Conservation (phyloP, 1,139 yeast genomes). For the Spencermartinsiella ligniputridi region DNA sequence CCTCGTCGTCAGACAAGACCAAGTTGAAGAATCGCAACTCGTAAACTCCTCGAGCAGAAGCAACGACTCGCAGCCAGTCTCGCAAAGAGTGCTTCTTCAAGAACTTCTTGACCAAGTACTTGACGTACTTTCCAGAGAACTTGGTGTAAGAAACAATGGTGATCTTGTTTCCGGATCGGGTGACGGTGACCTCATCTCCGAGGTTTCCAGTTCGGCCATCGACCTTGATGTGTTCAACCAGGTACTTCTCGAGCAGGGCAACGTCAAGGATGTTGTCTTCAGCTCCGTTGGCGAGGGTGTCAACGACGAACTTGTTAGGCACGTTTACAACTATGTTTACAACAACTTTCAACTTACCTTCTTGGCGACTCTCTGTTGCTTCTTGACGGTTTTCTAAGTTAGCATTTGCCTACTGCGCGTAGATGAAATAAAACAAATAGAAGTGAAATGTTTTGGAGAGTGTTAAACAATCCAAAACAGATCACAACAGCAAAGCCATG, state of each 20-base stretch:
- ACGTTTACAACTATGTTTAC: conserved; percentile 51
- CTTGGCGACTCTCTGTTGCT: conserved; percentile 42
- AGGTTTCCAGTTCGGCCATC: conserved; percentile 96
- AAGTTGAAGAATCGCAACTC: conserved; percentile 99
- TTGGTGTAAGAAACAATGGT: conserved; percentile 88
- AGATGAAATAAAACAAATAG: conserved; percentile 11
- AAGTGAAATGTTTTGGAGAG: conserved; percentile 2
- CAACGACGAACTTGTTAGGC: conserved; percentile 68
- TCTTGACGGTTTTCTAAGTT: conserved; percentile 69
- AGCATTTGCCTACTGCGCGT: conserved; percentile 44
- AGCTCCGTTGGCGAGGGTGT: conserved; percentile 96
- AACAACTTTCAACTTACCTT: conserved; percentile 10
- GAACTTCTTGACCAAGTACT: conserved; percentile 99
- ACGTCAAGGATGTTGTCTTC: conserved; percentile 93
- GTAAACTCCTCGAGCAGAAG: conserved; percentile 94
- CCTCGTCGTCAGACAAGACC: conserved; percentile 95
- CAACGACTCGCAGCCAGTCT: conserved; percentile 99
- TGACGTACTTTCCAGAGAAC: conserved; percentile 99
- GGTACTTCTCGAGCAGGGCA: conserved; percentile 95
- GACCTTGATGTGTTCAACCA: conserved; percentile 98
- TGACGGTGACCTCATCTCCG: conserved; percentile 88
- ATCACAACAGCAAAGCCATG: conserved; percentile 26
- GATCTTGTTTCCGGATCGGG: conserved; percentile 75
- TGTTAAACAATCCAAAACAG: too few species aligned
- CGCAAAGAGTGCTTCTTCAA: conserved; percentile 98